Evolutionary conservation across 371 early-diverging fungal species (phyloP), one percentile per base, ranked within the genome.

Genomic region (Umbelopsis sp.): DNA sequence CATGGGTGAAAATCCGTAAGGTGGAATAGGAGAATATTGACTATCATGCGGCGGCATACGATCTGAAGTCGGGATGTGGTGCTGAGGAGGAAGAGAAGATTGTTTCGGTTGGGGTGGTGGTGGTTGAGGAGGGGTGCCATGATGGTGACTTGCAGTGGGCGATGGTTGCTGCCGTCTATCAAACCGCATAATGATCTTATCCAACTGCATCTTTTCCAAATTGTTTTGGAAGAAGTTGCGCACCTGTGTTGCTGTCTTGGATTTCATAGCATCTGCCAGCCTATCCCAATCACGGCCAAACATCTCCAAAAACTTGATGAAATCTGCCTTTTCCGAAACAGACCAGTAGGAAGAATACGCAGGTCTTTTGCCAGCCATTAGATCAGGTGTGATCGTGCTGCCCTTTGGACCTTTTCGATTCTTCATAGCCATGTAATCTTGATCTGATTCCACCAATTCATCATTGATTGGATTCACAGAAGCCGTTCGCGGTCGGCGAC

Each of bases 301-400:
- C 10, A 78, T 69, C 38, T 78, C 80, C 35, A 94, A 65, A 38
- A 85, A 88, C 9, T 84, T 80, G 32, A 80, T 63, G 69, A 96
- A 96, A 51, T 91, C 91, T 16, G 80, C 78, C 35, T 89, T 87
- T 72, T 96, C 97, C 5, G 86, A 84, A 8, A 89, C 87, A 7
- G 95, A 91, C 97, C 97, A 96, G 67, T 94, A 95, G 0, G 96
- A 95, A 7, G 93, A 92, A 71, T 86, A 88, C 0, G 80, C 75
- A 22, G 87, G 77, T 0, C 80, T 80, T 51, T 80, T 85, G 57
- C 71, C 74, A n/a, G 76, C 77, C 5, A 68, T 70, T 66, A 75
- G 71, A 32, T 74, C 77, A 22, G 76, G 63, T 53, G 76, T 73
- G n/a, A 70, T 67, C 1, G 66, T 52, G 3, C 71, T 52, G 3